phyloP scores from a whole-genome alignment of 2,329 filamentous ascomycete species.

The Raffaelea albimanens region DNA sequence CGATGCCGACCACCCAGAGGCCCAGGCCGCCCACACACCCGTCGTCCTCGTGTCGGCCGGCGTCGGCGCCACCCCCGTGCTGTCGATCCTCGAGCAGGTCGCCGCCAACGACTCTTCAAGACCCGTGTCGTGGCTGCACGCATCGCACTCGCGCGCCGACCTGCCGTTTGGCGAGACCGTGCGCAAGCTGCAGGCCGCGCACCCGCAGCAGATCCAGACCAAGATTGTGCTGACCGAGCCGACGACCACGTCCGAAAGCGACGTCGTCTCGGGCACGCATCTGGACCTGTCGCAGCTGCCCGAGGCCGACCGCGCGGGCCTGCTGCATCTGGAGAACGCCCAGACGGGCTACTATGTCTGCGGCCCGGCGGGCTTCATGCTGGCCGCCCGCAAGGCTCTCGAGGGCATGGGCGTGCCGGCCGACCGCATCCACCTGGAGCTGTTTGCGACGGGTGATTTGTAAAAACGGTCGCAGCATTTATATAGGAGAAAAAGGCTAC shows the following conservation, averaged over 20 bases:
- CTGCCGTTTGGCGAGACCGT: constrained; percentile 48
- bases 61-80: constrained; percentile 58
- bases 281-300: constrained; percentile 51
- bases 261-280: constrained; percentile 34
- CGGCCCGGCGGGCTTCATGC: constrained; percentile 63
- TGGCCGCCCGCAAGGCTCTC: constrained; percentile 43
- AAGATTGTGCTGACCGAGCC: constrained; percentile 47
- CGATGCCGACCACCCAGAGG: constrained; percentile 29
- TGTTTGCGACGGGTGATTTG: constrained; percentile 52
- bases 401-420: constrained; percentile 43
- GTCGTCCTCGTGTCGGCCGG: constrained; percentile 59
- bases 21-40: constrained; percentile 33
- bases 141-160: constrained; percentile 37
- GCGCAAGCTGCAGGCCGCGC: constrained; percentile 28
- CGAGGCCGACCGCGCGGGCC: constrained; percentile 38
- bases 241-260: constrained; percentile 17
- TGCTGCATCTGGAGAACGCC: constrained; percentile 45
- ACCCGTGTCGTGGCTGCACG: constrained; percentile 55
- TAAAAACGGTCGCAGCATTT: neutral
- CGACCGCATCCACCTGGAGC: constrained; percentile 55
- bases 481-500: neutral
- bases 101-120: constrained; percentile 18
- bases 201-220: constrained; percentile 34
- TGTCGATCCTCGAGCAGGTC: constrained; percentile 54
- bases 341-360: constrained; percentile 62